A percentile compares a stretch with the other conserved stretches of the same genome.
Evolutionary conservation across 495 filamentous ascomycete species (phyloP).

Genomic region (Neurospora sp.): DNA sequence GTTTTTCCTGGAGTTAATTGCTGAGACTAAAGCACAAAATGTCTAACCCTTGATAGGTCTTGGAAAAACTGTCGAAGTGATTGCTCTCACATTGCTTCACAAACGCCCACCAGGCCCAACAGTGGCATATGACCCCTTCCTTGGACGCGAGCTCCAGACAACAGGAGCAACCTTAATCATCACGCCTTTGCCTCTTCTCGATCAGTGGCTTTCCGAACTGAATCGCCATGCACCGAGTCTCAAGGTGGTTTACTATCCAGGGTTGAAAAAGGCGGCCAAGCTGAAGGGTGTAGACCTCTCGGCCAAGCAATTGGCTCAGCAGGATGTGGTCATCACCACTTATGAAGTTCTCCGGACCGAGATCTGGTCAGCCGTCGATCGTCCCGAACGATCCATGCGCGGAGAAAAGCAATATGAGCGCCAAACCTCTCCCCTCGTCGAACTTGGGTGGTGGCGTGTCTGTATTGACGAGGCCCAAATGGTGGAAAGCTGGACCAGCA

Average conservation of each 20-base stretch:
- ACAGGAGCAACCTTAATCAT: slow-evolving; percentile 75
- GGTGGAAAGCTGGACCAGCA: slow-evolving; percentile 78
- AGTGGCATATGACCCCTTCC: slow-evolving; percentile 15
- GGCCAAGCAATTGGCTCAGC: slow-evolving; percentile 39
- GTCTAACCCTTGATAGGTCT: slow-evolving; percentile 32
- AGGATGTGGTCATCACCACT: slow-evolving; percentile 80
- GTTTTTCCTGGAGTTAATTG: neutral
- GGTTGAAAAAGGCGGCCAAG: slow-evolving; percentile 31
- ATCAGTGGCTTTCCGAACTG: slow-evolving; percentile 84
- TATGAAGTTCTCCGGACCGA: slow-evolving; percentile 71
- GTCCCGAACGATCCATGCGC: slow-evolving; percentile 56
- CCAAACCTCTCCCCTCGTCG: slow-evolving; percentile 62
- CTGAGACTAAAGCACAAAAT: neutral
- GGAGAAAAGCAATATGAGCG: slow-evolving; percentile 55
- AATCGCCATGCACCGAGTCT: slow-evolving; percentile 44
- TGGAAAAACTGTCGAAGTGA: slow-evolving; percentile 88
- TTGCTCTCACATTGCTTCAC: slow-evolving; percentile 64
- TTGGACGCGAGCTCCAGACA: slow-evolving; percentile 27
- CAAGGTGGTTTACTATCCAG: slow-evolving; percentile 35
- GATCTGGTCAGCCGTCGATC: slow-evolving; percentile 59
- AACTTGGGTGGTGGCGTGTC: slow-evolving; percentile 83
- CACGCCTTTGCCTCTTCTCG: slow-evolving; percentile 66
- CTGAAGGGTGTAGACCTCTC: slow-evolving; percentile 22
- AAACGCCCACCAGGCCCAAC: slow-evolving; percentile 16
- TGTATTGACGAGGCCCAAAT: slow-evolving; percentile 95